Evolutionary conservation across 345 rosid species (phyloP), one percentile per base, ranked within the genome.

Genomic region (Moricandia arvensis): DNA sequence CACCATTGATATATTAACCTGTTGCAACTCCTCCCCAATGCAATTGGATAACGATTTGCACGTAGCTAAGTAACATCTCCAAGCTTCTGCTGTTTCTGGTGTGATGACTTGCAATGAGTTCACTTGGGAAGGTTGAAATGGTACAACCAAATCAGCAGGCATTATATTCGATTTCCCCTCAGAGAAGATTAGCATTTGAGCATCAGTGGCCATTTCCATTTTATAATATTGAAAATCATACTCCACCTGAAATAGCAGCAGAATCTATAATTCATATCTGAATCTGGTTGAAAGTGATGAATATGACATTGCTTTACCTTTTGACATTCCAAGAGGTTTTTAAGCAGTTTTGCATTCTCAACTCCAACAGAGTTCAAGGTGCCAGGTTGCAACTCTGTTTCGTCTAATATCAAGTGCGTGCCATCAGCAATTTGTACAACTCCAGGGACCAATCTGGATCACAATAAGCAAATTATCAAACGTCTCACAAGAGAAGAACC

Each of bases 1-100:
- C 9, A 30, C 15, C 43, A 49, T 24, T 16, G 21, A 30, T 66
- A 49, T 3, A 15, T 21, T 16, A 8, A 91, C 98, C 98, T 90
- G 83, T 79, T 91, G 90, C 80, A 94, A 81, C 16, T 90, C 96
- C 58, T 87, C 47, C 13, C 80, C 91, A 31, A 91, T 86, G 26
- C 89, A 66, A 84, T 90, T 93, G 0, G 95, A 77, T 82, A 90
- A 64, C 12, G 88, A 82, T 90, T 21, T 86, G 72, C 89, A 82
- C 51, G 89, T 83, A 63, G 93, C 88, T 81, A 94, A 79, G 85
- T 90, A 94, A 86, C 91, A 91, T 69, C 97, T 91, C 97, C 97
- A 94, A 68, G 93, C 86, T 41, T 86, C 85, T 15, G 69, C 69
- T 31, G 82, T 61, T 78, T 90, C 91, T 11, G 83, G 71, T 65